Evolutionary conservation across 2,329 filamentous ascomycete genomes (phyloP).

Genomic region (Exophiala alcalophila): DNA sequence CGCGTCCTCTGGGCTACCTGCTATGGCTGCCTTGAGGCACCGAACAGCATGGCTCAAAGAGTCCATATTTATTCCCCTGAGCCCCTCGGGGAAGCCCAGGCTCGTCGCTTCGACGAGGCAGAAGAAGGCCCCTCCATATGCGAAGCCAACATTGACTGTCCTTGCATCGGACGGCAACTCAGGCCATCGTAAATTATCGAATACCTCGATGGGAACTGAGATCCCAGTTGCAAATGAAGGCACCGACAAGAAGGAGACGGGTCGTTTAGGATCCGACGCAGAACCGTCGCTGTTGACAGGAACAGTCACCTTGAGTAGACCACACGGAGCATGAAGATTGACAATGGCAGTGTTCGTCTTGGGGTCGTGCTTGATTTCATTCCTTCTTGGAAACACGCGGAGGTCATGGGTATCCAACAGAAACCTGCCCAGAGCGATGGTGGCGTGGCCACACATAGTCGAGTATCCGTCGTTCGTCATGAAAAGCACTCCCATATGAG

Average conservation of each 20-base stretch:
- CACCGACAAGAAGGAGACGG: conserved; percentile 44
- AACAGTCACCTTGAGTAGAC: conserved; percentile 43
- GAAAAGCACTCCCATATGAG: conserved; percentile 50
- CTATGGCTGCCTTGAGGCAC: conserved; percentile 36
- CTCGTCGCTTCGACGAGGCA: conserved; percentile 38
- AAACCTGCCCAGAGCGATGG: conserved; percentile 49
- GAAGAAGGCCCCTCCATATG: conserved; percentile 49
- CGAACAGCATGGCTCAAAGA: conserved; percentile 36
- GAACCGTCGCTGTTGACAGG: conserved; percentile 34
- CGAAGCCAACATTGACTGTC: conserved; percentile 29
- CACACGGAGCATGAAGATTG: conserved; percentile 47
- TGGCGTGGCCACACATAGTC: conserved; percentile 54
- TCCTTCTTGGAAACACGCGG: conserved; percentile 40
- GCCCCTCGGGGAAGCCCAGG: conserved; percentile 39
- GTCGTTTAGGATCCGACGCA: conserved; percentile 38
- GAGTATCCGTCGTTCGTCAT: conserved; percentile 49
- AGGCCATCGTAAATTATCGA: conserved; percentile 38
- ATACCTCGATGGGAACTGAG: conserved; percentile 34
- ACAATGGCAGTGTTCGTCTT: conserved; percentile 32
- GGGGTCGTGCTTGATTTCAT: conserved; percentile 34
- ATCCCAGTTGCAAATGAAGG: conserved; percentile 42
- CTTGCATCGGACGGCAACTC: conserved; percentile 32
- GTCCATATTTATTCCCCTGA: conserved; percentile 32
- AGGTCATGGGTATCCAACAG: conserved; percentile 43
- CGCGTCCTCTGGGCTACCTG: conserved; percentile 20